Base-by-base conservation (phyloP, 306 rosid genomes). In the Purshia tridentata region DNA sequence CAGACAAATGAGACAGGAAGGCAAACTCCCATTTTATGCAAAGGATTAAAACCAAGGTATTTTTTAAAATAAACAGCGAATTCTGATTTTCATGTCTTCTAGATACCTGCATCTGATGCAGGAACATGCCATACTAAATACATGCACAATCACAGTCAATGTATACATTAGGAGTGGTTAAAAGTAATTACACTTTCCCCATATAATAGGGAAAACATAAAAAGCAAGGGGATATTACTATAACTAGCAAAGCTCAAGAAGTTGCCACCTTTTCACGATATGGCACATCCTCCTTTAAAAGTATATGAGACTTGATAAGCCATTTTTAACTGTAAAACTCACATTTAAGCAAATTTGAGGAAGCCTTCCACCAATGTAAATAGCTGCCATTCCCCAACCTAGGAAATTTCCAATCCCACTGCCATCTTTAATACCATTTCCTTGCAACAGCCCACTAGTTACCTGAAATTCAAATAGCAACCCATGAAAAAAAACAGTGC, bases 351-450 rank as follows among this genome's bases (percentile, higher is more conserved):
- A 77, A 66, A 92, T 90, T 81, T 92, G 98, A 70, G 98, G 98
- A 62, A 92, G 70, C 59, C 98, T 86, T 76, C 98, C 98, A 19
- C 96, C 85, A 86, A 90, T 69, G 83, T 92, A 92, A 76, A 88
- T 59, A 71, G 83, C 72, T 81, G 98, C 82, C 96, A 92, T 92
- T 78, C 85, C 91, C 98, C 96, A 92, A 64, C 98, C 98, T 78
- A 92, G 86, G 77, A 78, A 78, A 79, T 61, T 71, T 39, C 90
- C 96, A 54, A 84, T 65, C 73, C 77, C 61, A 72, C 82, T 44
- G 88, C 75, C 64, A 67, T 63, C 84, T 69, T 83, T 73, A 0
- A 51, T 62, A 40, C 49, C 86, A 63, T 69, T 73, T 53, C 76
- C 81, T 61, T 57, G 60, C 67, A 76, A 72, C 84, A 73, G 79